Conservation (phyloP, 805 yeast species). For the Scheffersomyces stipitis region DNA sequence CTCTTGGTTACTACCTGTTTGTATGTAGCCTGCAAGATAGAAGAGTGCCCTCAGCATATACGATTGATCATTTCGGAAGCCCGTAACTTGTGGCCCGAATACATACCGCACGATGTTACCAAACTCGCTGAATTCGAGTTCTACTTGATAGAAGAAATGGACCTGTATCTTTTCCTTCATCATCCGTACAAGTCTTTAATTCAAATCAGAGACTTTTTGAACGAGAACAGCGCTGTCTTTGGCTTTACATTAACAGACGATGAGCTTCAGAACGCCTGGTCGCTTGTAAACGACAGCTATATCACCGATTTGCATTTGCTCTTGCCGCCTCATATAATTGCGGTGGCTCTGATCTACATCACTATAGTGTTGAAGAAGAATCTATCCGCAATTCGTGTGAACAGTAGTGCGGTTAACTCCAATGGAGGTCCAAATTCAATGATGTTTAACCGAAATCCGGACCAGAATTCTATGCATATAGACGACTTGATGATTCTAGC, state of each 20-base stretch:
- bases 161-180: constrained; percentile 66
- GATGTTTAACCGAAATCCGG: background rate
- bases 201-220: constrained; percentile 48
- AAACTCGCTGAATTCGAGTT: constrained; percentile 95
- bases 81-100: constrained; percentile 90
- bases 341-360: constrained; percentile 77
- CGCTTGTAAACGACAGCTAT: constrained; percentile 83
- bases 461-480: constrained; percentile 24
- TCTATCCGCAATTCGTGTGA: constrained; percentile 18
- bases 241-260: constrained; percentile 49
- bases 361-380: constrained; percentile 60
- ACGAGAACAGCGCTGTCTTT: constrained; percentile 23
- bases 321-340: constrained; percentile 87
- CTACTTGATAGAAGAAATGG: constrained; percentile 84
- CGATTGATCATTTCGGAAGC: constrained; percentile 82
- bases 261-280: constrained; percentile 86
- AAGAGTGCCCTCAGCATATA: constrained; percentile 94
- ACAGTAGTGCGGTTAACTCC: constrained; percentile 10
- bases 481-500: constrained; percentile 36
- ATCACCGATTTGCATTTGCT: constrained; percentile 82
- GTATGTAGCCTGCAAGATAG: constrained; percentile 89
- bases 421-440: constrained; percentile 7
- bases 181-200: constrained; percentile 70
- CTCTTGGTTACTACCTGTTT: constrained; percentile 79
- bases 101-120: constrained; percentile 86